A percentile compares a stretch with the other conserved stretches of the same genome.
These are phyloP conservation scores for Aspergillus vadensis DNA, from an alignment of 2,329 filamentous ascomycete genomes.

Conservation along the genomic window DNA sequence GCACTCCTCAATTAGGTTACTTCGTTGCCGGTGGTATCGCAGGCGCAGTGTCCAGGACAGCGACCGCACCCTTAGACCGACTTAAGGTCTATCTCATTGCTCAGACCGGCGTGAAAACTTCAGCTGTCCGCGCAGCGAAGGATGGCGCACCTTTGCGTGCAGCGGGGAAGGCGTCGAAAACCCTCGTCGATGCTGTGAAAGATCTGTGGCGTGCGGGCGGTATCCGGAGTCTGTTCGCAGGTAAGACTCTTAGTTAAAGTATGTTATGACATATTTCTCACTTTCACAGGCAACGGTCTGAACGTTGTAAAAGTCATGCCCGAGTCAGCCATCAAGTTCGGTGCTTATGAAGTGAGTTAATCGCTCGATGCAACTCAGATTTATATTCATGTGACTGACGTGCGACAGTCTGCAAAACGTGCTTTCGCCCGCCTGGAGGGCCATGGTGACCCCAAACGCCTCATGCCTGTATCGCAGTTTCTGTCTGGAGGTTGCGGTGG, in stretches of 20 bases:
- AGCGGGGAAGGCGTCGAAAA: slow-evolving; percentile 65
- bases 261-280: slow-evolving; percentile 21
- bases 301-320: slow-evolving; percentile 99
- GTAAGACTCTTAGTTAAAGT: slow-evolving; percentile 53
- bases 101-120: slow-evolving; percentile 67
- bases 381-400: slow-evolving; percentile 19
- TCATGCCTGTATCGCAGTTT: slow-evolving; percentile 85
- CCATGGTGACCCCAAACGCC: slow-evolving; percentile 75
- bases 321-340: slow-evolving; percentile 97
- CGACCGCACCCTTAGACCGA: slow-evolving; percentile 92
- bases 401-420: slow-evolving; percentile 73
- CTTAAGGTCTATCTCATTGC: slow-evolving; percentile 97
- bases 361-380: background rate
- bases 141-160: slow-evolving; percentile 68
- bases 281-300: slow-evolving; percentile 76
- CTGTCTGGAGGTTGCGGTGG: slow-evolving; percentile 86
- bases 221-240: slow-evolving; percentile 86
- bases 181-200: slow-evolving; percentile 71
- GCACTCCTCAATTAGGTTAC: slow-evolving; percentile 70
- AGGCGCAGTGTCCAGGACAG: slow-evolving; percentile 91
- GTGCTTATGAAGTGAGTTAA: slow-evolving; percentile 75
- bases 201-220: slow-evolving; percentile 86
- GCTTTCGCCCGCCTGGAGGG: slow-evolving; percentile 84
- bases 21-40: slow-evolving; percentile 94
- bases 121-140: slow-evolving; percentile 67